Evolutionary conservation across 2,329 filamentous ascomycete species (phyloP).

Genomic region (Didymella keratinophila): DNA sequence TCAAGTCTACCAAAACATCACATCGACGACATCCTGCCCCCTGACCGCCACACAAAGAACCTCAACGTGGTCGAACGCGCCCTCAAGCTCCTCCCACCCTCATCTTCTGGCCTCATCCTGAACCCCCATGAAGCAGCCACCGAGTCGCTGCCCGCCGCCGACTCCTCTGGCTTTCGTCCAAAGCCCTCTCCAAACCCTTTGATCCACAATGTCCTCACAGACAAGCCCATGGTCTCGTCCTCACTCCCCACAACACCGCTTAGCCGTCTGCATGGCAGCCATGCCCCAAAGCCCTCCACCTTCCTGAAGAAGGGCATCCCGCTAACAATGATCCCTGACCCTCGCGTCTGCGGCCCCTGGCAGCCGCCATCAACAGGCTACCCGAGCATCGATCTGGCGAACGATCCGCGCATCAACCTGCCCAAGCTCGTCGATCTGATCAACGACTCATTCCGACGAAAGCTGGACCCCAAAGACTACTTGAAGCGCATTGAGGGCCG

Average conservation of each 20-base stretch:
- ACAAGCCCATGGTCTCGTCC: conserved; percentile 91
- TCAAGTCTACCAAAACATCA: conserved; percentile 29
- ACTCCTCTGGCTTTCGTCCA: conserved; percentile 54
- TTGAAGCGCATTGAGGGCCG: conserved; percentile 79
- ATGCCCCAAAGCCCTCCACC: conserved; percentile 68
- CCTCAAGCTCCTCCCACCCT: conserved; percentile 78
- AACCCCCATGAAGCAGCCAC: conserved; percentile 83
- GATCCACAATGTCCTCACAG: conserved; percentile 94
- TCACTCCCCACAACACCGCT: conserved; percentile 72
- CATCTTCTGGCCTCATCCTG: conserved; percentile 87
- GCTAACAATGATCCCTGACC: conserved; percentile 80
- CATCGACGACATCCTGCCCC: conserved; percentile 20
- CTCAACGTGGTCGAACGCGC: conserved; percentile 74
- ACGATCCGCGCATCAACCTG: conserved; percentile 81
- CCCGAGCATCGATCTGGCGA: conserved; percentile 71
- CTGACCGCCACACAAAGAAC: conserved; percentile 69
- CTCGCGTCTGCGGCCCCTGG: conserved; percentile 69
- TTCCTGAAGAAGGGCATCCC: conserved; percentile 93
- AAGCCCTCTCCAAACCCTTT: conserved; percentile 78
- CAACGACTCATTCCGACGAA: conserved; percentile 89
- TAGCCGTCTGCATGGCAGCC: conserved; percentile 38
- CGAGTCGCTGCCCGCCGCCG: conserved; percentile 49
- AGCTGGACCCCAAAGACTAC: conserved; percentile 84
- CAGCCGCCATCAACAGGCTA: conserved; percentile 66
- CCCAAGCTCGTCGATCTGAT: conserved; percentile 84